Evolutionary conservation across 106 monocot genomes (phyloP).

Genomic region (Phalaenopsis aphrodite): DNA sequence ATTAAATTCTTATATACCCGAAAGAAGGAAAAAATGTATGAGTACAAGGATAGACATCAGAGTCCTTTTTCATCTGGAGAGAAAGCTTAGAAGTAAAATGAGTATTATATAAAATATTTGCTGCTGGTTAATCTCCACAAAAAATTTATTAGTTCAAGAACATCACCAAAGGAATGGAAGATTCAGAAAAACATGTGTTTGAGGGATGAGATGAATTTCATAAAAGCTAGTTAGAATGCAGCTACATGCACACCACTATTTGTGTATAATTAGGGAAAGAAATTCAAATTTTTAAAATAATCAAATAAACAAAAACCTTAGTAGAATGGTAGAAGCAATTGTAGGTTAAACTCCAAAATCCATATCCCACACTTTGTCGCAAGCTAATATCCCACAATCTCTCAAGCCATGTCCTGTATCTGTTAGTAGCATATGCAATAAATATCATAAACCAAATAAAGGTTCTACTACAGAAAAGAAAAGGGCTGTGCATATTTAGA

Average conservation of each 20-base stretch:
- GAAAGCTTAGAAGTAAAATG: too few species aligned
- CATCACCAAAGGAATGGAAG: not conserved
- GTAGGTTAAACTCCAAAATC: constrained; percentile 75
- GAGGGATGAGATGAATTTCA: not conserved
- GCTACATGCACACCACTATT: not conserved
- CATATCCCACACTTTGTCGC: constrained; percentile 76
- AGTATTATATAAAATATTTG: not conserved
- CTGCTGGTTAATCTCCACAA: not conserved
- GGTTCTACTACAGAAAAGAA: not conserved
- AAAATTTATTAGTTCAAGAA: not conserved
- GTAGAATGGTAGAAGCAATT: constrained; percentile 85
- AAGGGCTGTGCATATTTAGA: not conserved
- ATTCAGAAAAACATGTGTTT: not conserved
- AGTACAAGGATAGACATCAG: too few species aligned
- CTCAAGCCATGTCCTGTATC: constrained; percentile 64
- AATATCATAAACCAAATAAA: not conserved
- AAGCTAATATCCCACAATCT: constrained; percentile 62
- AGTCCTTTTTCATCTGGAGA: too few species aligned
- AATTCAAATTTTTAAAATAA: not conserved
- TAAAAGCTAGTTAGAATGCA: not conserved
- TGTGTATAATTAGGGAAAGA: not conserved
- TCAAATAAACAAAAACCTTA: constrained; percentile 41
- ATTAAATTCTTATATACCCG: too few species aligned
- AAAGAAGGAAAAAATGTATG: too few species aligned
- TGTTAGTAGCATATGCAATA: constrained; percentile 14